These are phyloP conservation scores for Rhizoctonia solani DNA, from an alignment of 1,284 basidiomycete species.

Conservation along the genomic window DNA sequence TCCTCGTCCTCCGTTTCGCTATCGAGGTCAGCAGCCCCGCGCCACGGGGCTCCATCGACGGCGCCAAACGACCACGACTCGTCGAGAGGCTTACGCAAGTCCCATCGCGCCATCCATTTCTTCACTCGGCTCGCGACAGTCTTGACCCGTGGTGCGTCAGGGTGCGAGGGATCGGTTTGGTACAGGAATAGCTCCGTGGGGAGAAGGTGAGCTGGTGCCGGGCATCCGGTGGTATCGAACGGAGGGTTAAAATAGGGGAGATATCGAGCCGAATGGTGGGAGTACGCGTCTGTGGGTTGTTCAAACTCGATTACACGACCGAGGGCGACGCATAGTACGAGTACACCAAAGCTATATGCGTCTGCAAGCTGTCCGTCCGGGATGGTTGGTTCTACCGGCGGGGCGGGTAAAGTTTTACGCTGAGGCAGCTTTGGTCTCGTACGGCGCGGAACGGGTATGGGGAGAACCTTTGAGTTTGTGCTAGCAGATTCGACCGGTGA, in stretches of 20 bases:
- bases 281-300: not conserved
- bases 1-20: not conserved
- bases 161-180: constrained; percentile 13
- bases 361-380: constrained; percentile 58
- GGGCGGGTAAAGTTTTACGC: constrained; percentile 16
- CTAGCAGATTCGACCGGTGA: not conserved
- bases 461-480: not conserved
- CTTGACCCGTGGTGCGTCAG: constrained; percentile 12
- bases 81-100: constrained; percentile 2
- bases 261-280: not conserved
- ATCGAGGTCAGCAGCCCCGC: not conserved
- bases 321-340: constrained; percentile 70
- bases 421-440: not conserved
- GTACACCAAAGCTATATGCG: constrained; percentile 82
- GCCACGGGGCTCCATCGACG: constrained; percentile 10
- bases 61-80: constrained; percentile 16
- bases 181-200: constrained; percentile 8
- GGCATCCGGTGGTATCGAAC: constrained; percentile 18
- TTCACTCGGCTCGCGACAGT: constrained; percentile 15
- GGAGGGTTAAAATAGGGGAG: constrained; percentile 15
- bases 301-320: constrained; percentile 29
- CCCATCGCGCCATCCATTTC: constrained; percentile 22
- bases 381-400: constrained; percentile 20
- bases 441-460: not conserved
- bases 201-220: constrained; percentile 13